phyloP scores from a whole-genome alignment of 1,139 yeast species.

The Meyerozyma sp. region DNA sequence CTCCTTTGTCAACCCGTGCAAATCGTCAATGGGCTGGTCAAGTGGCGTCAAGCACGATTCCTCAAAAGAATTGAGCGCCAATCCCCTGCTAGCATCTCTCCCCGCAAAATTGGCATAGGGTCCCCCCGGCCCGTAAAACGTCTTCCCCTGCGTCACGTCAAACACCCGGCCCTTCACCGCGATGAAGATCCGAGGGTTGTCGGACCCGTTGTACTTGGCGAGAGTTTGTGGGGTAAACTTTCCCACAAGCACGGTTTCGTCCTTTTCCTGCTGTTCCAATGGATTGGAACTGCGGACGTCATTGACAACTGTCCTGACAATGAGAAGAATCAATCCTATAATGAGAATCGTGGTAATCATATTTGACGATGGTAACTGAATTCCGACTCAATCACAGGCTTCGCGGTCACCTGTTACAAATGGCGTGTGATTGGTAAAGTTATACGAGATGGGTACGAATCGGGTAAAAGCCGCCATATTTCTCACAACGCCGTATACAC shows the following conservation, averaged over 20 bases:
- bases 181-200: constrained; percentile 71
- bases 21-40: constrained; percentile 68
- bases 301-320: constrained; percentile 13
- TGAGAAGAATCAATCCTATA: constrained; percentile 14
- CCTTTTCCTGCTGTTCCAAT: constrained; percentile 14
- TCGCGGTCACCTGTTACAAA: not conserved
- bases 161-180: constrained; percentile 83
- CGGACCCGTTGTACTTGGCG: constrained; percentile 73
- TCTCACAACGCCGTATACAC: too few relatives aligned
- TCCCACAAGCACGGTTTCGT: constrained; percentile 68
- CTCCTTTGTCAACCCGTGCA: constrained; percentile 54
- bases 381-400: not conserved
- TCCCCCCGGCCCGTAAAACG: constrained; percentile 95
- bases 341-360: constrained; percentile 18
- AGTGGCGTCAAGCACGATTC: constrained; percentile 48
- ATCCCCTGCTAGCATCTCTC: constrained; percentile 91
- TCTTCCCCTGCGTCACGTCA: constrained; percentile 77
- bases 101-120: constrained; percentile 97
- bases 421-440: not conserved
- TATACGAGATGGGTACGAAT: too few relatives aligned
- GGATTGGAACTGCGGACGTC: constrained; percentile 17
- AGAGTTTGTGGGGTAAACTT: constrained; percentile 74
- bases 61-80: constrained; percentile 88
- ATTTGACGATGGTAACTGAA: too few relatives aligned
- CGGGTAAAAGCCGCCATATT: too few relatives aligned